phyloP scores from a whole-genome alignment of 768 basidiomycete species.

The Fistulinella prunicolor region DNA sequence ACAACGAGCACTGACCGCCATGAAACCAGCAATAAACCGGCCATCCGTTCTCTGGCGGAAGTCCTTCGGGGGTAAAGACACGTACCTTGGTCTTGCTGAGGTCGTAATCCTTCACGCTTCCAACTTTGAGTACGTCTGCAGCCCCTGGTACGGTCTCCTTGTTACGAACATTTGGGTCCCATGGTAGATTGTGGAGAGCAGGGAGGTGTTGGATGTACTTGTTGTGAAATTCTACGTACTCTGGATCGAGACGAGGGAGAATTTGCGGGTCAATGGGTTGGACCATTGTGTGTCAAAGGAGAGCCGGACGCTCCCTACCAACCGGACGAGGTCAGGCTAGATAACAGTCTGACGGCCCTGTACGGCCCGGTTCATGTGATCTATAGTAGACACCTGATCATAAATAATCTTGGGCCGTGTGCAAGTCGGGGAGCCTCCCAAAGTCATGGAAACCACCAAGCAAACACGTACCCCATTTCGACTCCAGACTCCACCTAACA shows the following conservation, averaged over 20 bases:
- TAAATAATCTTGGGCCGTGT: background rate
- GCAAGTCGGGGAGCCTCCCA: background rate
- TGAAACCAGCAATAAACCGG: slow-evolving; percentile 73
- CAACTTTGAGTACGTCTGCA: slow-evolving; percentile 55
- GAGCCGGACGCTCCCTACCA: background rate
- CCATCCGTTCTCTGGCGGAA: slow-evolving; percentile 57
- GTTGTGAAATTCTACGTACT: slow-evolving; percentile 65
- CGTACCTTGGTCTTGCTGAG: slow-evolving; percentile 54
- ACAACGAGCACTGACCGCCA: slow-evolving; percentile 46
- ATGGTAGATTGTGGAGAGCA: slow-evolving; percentile 56
- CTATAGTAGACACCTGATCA: background rate
- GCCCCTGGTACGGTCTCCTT: slow-evolving; percentile 53
- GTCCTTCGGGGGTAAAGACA: slow-evolving; percentile 55
- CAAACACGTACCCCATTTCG: slow-evolving; percentile 49
- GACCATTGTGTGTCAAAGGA: slow-evolving; percentile 14
- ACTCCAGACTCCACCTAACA: slow-evolving; percentile 39
- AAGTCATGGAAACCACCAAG: slow-evolving; percentile 23
- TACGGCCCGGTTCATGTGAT: too few species aligned
- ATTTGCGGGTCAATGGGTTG: slow-evolving; percentile 65
- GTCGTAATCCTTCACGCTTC: slow-evolving; percentile 49
- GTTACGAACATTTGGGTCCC: slow-evolving; percentile 57
- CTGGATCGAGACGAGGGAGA: slow-evolving; percentile 55
- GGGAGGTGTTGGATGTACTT: slow-evolving; percentile 42
- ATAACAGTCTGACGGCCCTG: too few species aligned
- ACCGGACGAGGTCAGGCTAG: too few species aligned